A percentile compares a stretch with the other conserved stretches of the same genome.
These are phyloP conservation scores for Xylaria sp. DNA, from an alignment of 2,329 filamentous ascomycete species.

Conservation along the genomic window DNA sequence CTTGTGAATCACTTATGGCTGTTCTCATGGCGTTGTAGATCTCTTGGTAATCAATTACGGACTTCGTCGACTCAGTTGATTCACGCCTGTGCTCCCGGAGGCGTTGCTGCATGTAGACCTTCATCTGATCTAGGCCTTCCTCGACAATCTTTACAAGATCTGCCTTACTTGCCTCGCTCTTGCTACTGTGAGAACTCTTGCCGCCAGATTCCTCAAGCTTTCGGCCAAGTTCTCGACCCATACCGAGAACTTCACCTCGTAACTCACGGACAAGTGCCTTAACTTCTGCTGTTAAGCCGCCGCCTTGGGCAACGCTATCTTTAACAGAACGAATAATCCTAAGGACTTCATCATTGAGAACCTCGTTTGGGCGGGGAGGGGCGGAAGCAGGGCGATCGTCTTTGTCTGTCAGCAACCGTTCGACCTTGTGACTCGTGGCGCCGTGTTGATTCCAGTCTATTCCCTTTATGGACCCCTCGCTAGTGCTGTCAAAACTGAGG, in stretches of 20 bases:
- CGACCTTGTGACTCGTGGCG: constrained; percentile 54
- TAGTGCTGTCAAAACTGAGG: constrained; percentile 56
- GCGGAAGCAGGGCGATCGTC: constrained; percentile 58
- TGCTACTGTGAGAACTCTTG: constrained; percentile 55
- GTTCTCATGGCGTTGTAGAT: constrained; percentile 86
- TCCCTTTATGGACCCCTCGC: constrained; percentile 47
- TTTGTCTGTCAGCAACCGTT: constrained; percentile 57
- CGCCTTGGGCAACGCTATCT: constrained; percentile 87
- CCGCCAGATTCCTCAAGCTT: constrained; percentile 77
- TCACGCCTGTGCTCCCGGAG: constrained; percentile 79
- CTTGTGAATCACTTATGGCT: constrained; percentile 72
- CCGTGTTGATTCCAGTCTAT: constrained; percentile 50
- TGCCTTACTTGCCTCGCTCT: constrained; percentile 64
- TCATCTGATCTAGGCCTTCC: constrained; percentile 82
- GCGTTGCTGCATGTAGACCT: constrained; percentile 82
- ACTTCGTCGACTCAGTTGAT: constrained; percentile 70
- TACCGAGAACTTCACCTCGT: constrained; percentile 90
- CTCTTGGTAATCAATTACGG: constrained; percentile 79
- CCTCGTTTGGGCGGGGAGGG: constrained; percentile 60
- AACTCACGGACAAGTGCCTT: constrained; percentile 91
- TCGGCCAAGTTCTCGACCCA: constrained; percentile 90
- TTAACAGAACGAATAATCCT: constrained; percentile 88
- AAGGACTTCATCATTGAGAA: constrained; percentile 80
- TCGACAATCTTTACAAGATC: constrained; percentile 83
- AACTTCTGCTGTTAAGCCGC: constrained; percentile 89